These are phyloP conservation scores for Parietichytrium sp. DNA, from an alignment of 108 stramenopile species.

Conservation along the genomic window DNA sequence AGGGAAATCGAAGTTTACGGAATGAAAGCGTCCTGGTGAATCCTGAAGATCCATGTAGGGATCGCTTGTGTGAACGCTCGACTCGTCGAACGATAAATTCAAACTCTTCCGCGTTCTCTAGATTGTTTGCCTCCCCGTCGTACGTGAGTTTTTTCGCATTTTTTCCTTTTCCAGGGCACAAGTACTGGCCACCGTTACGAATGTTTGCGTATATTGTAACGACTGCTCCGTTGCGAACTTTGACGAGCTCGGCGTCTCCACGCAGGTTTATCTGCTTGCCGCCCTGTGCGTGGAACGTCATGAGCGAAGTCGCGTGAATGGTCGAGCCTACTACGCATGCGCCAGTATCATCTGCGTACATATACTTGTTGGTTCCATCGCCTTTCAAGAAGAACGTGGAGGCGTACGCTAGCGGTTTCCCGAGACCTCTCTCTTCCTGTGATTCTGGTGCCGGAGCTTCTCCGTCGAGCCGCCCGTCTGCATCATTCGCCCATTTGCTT, in stretches of 20 bases:
- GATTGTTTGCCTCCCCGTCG: too few species aligned
- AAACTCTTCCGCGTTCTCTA: too few species aligned
- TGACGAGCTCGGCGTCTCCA: constrained; percentile 8
- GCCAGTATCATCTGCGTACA: background rate
- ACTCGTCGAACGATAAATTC: too few species aligned
- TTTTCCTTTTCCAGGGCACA: constrained; percentile 27
- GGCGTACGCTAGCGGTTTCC: constrained; percentile 15
- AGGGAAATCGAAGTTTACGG: too few species aligned
- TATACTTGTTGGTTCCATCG: background rate
- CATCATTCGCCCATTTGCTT: too few species aligned
- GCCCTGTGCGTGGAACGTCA: constrained; percentile 26
- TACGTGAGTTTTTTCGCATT: too few species aligned
- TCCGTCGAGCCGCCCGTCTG: too few species aligned
- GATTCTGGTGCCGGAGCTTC: too few species aligned
- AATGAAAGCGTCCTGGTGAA: too few species aligned
- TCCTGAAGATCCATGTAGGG: too few species aligned
- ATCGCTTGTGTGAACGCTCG: too few species aligned
- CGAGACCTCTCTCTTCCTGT: background rate
- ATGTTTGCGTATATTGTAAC: constrained; percentile 25
- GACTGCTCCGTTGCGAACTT: background rate
- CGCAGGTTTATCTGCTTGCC: constrained; percentile 30
- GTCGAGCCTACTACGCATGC: background rate
- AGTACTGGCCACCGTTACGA: background rate
- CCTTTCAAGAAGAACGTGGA: constrained; percentile 14
- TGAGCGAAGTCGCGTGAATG: background rate